Conservation (phyloP, 768 basidiomycete genomes). For the Lactarius evosmus region DNA sequence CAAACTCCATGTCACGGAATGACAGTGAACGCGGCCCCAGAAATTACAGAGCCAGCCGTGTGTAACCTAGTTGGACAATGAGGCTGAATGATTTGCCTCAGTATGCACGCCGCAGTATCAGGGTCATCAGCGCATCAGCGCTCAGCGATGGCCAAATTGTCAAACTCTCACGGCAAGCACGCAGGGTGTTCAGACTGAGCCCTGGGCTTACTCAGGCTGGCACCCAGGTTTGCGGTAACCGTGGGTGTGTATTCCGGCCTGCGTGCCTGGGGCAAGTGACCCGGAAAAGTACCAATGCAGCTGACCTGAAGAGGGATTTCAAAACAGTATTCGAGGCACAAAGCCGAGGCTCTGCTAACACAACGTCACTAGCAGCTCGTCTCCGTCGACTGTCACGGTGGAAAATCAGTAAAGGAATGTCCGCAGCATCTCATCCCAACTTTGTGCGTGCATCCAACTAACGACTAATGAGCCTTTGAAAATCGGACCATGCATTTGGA, state of each 20-base stretch:
- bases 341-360: too few relatives aligned
- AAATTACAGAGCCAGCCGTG: neutral
- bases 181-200: neutral
- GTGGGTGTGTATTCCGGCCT: neutral
- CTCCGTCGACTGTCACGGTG: too few relatives aligned
- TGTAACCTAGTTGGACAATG: neutral
- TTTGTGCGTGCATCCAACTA: too few relatives aligned
- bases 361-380: too few relatives aligned
- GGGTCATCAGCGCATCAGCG: too few relatives aligned
- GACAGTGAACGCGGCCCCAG: too few relatives aligned
- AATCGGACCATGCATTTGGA: neutral
- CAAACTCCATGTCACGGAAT: too few relatives aligned
- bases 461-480: neutral
- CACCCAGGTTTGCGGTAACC: neutral
- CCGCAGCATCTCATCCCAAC: neutral
- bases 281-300: neutral
- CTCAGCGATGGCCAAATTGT: neutral
- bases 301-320: neutral
- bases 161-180: neutral
- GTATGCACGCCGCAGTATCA: neutral
- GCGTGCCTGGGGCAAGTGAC: neutral
- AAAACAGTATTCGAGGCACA: neutral
- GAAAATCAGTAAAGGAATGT: neutral
- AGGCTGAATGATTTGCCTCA: neutral
- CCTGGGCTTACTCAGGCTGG: neutral